Evolutionary conservation across 768 basidiomycete species (phyloP), one percentile per base, ranked within the genome.

Genomic region (Rhodotorula paludigena): DNA sequence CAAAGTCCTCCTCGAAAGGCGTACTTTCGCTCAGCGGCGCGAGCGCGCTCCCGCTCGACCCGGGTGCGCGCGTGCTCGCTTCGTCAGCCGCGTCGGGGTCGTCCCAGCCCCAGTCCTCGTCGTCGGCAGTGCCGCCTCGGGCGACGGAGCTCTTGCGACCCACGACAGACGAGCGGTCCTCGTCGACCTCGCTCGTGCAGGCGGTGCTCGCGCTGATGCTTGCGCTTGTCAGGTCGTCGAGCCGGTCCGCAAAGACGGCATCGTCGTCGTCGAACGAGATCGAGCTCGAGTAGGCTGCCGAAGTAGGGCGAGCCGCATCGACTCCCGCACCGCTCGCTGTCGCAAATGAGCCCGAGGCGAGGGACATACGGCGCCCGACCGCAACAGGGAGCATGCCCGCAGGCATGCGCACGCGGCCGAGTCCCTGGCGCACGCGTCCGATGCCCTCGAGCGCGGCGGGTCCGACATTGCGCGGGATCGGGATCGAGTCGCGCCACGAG

Each of bases 221-320:
- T 15, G 41, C 41, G 41, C 41, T 42, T 11, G 63, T 62, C 8
- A 51, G 66, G 23, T 52, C 55, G 15, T 68, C 68, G n/a, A 56
- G 58, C 5, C 52, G 44, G 16, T 71, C 66, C 4, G 73, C 68
- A 25, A 74, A 67, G 39, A 74, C 73, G 30, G 73, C 73, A 36
- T 74, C 73, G 28, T 73, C 68, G 49, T 72, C 73, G 51, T 74
- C 73, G 63, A 74, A 74, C 32, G 68, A 70, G 55, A 74, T 41
- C n/a, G 67, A 68, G 33, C 45, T 60, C 44, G 62, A 63, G 53
- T 68, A 68, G 6, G 60, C 49, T 5, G 25, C 64, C 5, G 25
- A n/a, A n/a, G n/a, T n/a, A n/a, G n/a, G n/a, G n/a, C n/a, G n/a
- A n/a, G n/a, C n/a, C n/a, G n/a, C n/a, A n/a, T n/a, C n/a, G n/a